phyloP scores from a whole-genome alignment of 805 yeast species.

The Starmerella sp. region DNA sequence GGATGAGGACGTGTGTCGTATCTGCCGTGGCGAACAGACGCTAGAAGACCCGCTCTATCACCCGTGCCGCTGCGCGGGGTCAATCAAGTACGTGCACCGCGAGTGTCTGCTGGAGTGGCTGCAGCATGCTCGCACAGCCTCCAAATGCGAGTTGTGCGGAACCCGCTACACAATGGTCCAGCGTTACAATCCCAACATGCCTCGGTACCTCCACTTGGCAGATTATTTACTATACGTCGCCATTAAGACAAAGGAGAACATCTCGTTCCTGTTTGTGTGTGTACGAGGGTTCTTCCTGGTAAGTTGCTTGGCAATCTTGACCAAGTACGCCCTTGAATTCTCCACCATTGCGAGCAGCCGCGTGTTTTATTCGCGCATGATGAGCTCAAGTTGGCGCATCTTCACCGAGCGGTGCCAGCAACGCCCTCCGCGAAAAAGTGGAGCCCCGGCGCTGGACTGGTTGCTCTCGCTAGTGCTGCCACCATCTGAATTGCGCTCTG shows the following conservation, averaged over 20 bases:
- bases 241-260: neutral
- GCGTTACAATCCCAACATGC: conserved; percentile 54
- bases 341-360: neutral
- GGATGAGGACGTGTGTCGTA: conserved; percentile 60
- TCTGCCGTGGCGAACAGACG: conserved; percentile 87
- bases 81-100: conserved; percentile 86
- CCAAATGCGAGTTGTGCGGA: conserved; percentile 82
- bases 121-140: conserved; percentile 47
- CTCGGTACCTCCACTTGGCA: conserved; percentile 45
- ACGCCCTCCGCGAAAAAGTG: conserved; percentile 19
- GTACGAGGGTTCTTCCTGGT: conserved; percentile 19
- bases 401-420: conserved; percentile 19
- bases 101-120: conserved; percentile 88
- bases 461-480: conserved; percentile 11
- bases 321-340: conserved; percentile 7
- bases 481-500: conserved; percentile 7
- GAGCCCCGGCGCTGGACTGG: conserved; percentile 18
- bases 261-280: conserved; percentile 9
- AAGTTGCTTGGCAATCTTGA: conserved; percentile 12
- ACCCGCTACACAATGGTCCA: conserved; percentile 58
- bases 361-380: neutral
- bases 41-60: conserved; percentile 66
- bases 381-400: neutral
- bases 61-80: conserved; percentile 91
- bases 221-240: conserved; percentile 23